Percentiles rank a stretch among this genome's conserved stretches.
Conservation (phyloP, 257 asterid genomes). For the Solanum acaule region DNA sequence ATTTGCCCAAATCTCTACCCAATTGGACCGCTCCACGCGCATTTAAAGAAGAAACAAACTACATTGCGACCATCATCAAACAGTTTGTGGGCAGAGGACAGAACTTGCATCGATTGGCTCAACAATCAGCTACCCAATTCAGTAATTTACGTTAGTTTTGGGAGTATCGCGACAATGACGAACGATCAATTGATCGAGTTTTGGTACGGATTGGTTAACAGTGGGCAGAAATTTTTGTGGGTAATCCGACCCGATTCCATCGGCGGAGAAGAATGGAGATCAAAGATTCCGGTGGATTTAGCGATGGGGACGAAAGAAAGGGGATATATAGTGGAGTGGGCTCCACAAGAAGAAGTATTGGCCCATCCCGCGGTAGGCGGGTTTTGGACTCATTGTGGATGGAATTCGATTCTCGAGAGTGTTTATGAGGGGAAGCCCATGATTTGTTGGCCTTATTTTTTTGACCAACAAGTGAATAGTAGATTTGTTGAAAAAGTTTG, state of each 20-base stretch:
- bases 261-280: slow-evolving; percentile 4
- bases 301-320: slow-evolving; percentile 16
- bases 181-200: slow-evolving; percentile 31
- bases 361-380: slow-evolving; percentile 26
- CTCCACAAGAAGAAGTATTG: slow-evolving; percentile 45
- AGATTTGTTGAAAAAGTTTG: slow-evolving; percentile 41
- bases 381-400: slow-evolving; percentile 43
- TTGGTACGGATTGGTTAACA: slow-evolving; percentile 46
- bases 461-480: slow-evolving; percentile 43
- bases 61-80: background rate
- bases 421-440: slow-evolving; percentile 34
- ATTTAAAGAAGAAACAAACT: slow-evolving; percentile 10
- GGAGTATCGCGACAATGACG: slow-evolving; percentile 27
- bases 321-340: slow-evolving; percentile 44
- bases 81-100: slow-evolving; percentile 43
- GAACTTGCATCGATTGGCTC: slow-evolving; percentile 36
- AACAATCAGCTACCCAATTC: slow-evolving; percentile 29
- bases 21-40: slow-evolving; percentile 57
- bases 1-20: slow-evolving; percentile 39
- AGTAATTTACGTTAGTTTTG: slow-evolving; percentile 48
- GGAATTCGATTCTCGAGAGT: slow-evolving; percentile 48
- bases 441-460: slow-evolving; percentile 49
- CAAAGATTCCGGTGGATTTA: slow-evolving; percentile 16
- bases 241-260: slow-evolving; percentile 41
- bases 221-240: slow-evolving; percentile 37